Evolutionary conservation across 2,329 filamentous ascomycete genomes (phyloP), one percentile per base, ranked within the genome.

Genomic region (Pezicula carpinea): DNA sequence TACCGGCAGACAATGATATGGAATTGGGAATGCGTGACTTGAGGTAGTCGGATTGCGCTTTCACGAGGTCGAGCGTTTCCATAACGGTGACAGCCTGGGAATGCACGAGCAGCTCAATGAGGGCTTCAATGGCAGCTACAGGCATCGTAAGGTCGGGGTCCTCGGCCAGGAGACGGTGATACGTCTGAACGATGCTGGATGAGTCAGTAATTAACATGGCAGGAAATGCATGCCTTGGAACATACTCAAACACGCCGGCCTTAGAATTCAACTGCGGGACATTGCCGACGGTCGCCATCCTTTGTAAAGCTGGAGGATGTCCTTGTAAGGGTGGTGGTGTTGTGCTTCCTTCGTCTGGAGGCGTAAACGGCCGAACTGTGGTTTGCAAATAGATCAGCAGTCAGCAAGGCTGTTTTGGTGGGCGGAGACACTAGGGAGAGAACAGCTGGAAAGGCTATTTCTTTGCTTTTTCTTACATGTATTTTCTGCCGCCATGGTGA

Each of bases 61-160:
- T 83, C 53, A 97, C 80, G 39, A 91, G 81, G 58, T 92, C 85
- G 64, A 97, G 85, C 31, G 92, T 96, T 73, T 99, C 93, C 70
- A 87, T 92, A 59, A 96, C 89, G 48, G 93, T 99, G 18, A 84
- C 87, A 6, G 89, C 85, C 52, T 84, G 83, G 39, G 84, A 87
- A 54, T 86, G 79, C 62, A 85, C 84, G 50, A 97, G 86, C 51
- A 93, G 85, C 62, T 86, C 82, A 57, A 97, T 93, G 50, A 99
- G 78, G 22, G 90, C 84, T 70, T 95, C 89, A 64, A 96, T 96
- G 49, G 91, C 90, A 17, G 93, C 93, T 46, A 99, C 88, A 53
- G 93, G 91, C 81, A 96, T 96, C 31, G 92, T 96, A 44, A 97
- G 78, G 52, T 95, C 88, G 10, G 86, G 77, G 65, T 97, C 90